Conservation (phyloP, 2,329 filamentous ascomycete genomes). For the Thielaviopsis cerberus region DNA sequence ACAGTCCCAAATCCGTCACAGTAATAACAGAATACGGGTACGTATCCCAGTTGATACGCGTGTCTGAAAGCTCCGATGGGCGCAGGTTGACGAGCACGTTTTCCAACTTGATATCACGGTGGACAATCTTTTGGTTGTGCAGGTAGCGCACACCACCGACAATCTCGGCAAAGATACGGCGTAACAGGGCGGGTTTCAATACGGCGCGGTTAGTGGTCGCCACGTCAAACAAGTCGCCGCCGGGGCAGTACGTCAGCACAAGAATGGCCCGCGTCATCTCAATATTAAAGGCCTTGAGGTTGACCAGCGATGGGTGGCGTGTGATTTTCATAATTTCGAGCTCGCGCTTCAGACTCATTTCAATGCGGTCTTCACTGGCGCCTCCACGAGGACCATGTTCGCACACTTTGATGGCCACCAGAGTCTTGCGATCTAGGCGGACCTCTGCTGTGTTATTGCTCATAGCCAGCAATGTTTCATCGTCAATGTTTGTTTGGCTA, state of each 20-base stretch:
- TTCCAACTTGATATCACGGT: slow-evolving; percentile 94
- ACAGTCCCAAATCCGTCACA: slow-evolving; percentile 79
- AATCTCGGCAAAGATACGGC: slow-evolving; percentile 77
- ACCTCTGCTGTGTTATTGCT: slow-evolving; percentile 16
- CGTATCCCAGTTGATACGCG: slow-evolving; percentile 46
- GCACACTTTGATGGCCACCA: slow-evolving; percentile 90
- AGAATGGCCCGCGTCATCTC: slow-evolving; percentile 67
- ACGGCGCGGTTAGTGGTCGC: slow-evolving; percentile 54
- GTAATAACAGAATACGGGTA: slow-evolving; percentile 74
- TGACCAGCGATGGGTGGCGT: slow-evolving; percentile 74
- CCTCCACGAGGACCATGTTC: slow-evolving; percentile 88
- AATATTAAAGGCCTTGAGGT: slow-evolving; percentile 79
- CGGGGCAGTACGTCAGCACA: slow-evolving; percentile 78
- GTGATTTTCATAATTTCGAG: slow-evolving; percentile 82
- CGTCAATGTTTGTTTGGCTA: slow-evolving; percentile 42
- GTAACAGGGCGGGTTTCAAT: slow-evolving; percentile 49
- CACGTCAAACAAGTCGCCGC: slow-evolving; percentile 86
- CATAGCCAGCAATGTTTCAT: slow-evolving; percentile 19
- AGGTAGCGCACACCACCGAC: slow-evolving; percentile 73
- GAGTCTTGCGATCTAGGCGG: slow-evolving; percentile 44
- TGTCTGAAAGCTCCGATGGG: slow-evolving; percentile 43
- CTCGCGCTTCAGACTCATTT: slow-evolving; percentile 84
- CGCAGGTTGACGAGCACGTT: slow-evolving; percentile 83
- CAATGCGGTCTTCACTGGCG: slow-evolving; percentile 79
- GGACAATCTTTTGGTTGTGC: slow-evolving; percentile 71